Conservation (phyloP, 176 grass and related monocot species). For the Musa troglodytarum region DNA sequence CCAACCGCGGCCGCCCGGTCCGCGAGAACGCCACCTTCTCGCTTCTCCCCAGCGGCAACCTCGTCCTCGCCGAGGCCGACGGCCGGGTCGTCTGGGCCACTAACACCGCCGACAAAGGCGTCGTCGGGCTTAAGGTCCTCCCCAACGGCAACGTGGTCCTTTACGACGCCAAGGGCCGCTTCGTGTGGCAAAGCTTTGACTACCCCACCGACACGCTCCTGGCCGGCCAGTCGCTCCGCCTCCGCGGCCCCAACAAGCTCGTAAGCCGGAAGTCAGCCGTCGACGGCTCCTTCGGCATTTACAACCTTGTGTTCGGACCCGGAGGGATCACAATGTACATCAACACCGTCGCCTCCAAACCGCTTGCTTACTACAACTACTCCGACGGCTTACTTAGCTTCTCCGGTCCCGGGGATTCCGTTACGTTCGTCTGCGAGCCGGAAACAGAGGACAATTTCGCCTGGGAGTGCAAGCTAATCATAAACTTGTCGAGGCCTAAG, state of each 20-base stretch:
- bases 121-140: conserved; percentile 27
- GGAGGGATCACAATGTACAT: conserved; percentile 19
- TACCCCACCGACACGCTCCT: conserved; percentile 39
- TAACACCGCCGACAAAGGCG: conserved; percentile 24
- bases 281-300: conserved; percentile 20
- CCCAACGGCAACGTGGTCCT: conserved; percentile 34
- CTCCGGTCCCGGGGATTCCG: conserved; percentile 5
- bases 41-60: conserved; percentile 29
- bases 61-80: conserved; percentile 36
- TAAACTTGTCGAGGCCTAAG: conserved; percentile 21
- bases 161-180: conserved; percentile 17
- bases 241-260: conserved; percentile 11
- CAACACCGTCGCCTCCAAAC: conserved; percentile 2
- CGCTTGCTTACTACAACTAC: conserved; percentile 38
- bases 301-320: conserved; percentile 4
- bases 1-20: conserved; percentile 28
- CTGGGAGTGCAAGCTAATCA: conserved; percentile 16
- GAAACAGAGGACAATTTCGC: conserved; percentile 29
- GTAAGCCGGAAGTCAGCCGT: conserved; percentile 18
- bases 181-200: conserved; percentile 38
- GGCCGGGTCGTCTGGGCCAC: conserved; percentile 28
- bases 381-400: conserved; percentile 26
- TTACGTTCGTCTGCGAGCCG: conserved; percentile 20
- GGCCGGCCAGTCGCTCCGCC: conserved; percentile 23
- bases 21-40: conserved; percentile 44